A percentile compares a stretch with the other conserved stretches of the same genome.
Conservation (phyloP, 2,329 filamentous ascomycete genomes). For the Colletotrichum sp. region DNA sequence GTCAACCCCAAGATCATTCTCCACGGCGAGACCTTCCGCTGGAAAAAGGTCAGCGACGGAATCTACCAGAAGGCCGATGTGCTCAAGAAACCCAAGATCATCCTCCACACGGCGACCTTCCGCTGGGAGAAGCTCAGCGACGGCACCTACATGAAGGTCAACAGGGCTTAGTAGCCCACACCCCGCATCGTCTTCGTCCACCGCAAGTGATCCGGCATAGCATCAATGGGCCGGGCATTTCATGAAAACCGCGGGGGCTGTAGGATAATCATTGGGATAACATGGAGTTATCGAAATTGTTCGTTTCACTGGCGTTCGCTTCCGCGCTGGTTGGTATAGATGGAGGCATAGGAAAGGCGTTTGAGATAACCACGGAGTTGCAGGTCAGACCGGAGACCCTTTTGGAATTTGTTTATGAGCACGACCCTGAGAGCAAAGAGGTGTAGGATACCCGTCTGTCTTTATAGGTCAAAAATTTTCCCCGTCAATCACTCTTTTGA, state of each 20-base stretch:
- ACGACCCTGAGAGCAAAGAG: not conserved
- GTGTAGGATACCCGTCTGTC: not conserved
- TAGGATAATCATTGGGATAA: not conserved
- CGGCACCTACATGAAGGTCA: not conserved
- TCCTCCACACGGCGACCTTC: not conserved
- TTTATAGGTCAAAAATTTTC: not conserved
- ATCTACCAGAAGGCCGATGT: not conserved
- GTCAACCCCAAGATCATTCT: not conserved
- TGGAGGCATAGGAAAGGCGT: not conserved
- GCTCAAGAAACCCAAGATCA: not conserved
- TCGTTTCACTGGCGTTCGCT: not conserved
- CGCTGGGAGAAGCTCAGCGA: not conserved
- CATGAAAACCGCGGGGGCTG: not conserved
- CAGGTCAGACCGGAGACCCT: not conserved
- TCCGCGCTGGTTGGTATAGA: not conserved
- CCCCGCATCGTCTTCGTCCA: not conserved
- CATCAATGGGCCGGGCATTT: not conserved
- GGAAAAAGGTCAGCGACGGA: not conserved
- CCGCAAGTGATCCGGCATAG: not conserved
- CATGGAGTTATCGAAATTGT: not conserved
- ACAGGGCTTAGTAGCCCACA: not conserved
- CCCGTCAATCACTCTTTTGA: not conserved
- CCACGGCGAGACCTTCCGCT: not conserved
- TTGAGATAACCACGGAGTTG: not conserved
- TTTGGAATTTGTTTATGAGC: not conserved